phyloP scores from a whole-genome alignment of 2,329 filamentous ascomycete genomes.

The Teratosphaeria nubilosa region DNA sequence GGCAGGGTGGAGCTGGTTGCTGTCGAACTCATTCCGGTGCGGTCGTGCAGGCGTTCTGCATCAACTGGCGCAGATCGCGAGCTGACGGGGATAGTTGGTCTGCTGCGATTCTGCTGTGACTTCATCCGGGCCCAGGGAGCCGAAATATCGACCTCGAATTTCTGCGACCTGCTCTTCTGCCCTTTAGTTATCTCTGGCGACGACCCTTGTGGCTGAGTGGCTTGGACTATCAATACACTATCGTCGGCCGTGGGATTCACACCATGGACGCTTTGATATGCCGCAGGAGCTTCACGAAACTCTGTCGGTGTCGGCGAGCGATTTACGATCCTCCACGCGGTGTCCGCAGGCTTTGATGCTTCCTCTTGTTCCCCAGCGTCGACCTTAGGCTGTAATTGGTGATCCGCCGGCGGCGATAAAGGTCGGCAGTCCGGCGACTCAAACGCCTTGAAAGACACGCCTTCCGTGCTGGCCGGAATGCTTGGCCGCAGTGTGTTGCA shows the following conservation, averaged over 20 bases:
- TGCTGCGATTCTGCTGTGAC: neutral
- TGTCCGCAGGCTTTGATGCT: neutral
- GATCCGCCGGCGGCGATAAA: neutral
- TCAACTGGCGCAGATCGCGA: neutral
- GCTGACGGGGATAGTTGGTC: neutral
- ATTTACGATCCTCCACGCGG: neutral
- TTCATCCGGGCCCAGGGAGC: neutral
- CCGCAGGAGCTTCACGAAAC: neutral
- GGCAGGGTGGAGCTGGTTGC: neutral
- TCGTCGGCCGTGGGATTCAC: neutral
- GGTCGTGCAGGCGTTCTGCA: neutral
- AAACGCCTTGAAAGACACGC: neutral
- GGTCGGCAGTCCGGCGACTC: neutral
- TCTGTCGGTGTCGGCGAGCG: neutral
- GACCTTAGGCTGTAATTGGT: neutral
- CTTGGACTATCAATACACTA: neutral
- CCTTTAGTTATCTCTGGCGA: neutral
- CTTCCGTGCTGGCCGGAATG: neutral
- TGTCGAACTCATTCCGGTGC: neutral
- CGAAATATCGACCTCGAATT: neutral
- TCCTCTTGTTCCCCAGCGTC: neutral
- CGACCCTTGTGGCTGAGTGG: neutral
- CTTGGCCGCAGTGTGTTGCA: neutral
- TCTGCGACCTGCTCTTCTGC: neutral
- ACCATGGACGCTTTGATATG: neutral